Percentiles rank a stretch among this genome's conserved stretches.
These are phyloP conservation scores for Daldinia caldariorum DNA, from an alignment of 495 filamentous ascomycete species.

Conservation along the genomic window DNA sequence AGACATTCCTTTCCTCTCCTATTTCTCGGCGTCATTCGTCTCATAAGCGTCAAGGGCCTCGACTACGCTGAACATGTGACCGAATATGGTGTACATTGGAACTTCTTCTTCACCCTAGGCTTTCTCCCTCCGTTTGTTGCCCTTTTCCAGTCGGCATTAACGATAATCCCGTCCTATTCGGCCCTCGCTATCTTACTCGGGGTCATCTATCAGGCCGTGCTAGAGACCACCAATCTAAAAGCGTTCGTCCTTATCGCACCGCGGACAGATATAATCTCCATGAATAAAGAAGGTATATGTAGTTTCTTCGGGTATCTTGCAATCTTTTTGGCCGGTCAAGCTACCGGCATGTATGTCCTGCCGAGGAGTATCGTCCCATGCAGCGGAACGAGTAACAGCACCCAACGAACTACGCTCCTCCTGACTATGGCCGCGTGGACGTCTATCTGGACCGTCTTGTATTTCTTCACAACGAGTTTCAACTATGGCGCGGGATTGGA, in stretches of 20 bases:
- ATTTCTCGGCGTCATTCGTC: slow-evolving; percentile 78
- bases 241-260: slow-evolving; percentile 85
- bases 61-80: slow-evolving; percentile 98
- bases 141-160: slow-evolving; percentile 74
- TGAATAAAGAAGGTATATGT: slow-evolving; percentile 93
- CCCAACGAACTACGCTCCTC: slow-evolving; percentile 65
- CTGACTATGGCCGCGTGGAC: slow-evolving; percentile 68
- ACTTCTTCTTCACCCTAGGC: slow-evolving; percentile 98
- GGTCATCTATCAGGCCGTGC: slow-evolving; percentile 72
- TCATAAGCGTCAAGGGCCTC: slow-evolving; percentile 90
- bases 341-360: slow-evolving; percentile 79
- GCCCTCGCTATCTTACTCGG: slow-evolving; percentile 72
- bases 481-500: slow-evolving; percentile 73
- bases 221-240: slow-evolving; percentile 82
- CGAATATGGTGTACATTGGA: slow-evolving; percentile 99
- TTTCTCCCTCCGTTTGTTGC: slow-evolving; percentile 90
- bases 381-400: slow-evolving; percentile 45
- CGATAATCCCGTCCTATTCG: slow-evolving; percentile 75
- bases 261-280: slow-evolving; percentile 77
- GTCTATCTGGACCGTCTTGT: slow-evolving; percentile 72
- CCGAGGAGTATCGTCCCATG: slow-evolving; percentile 63
- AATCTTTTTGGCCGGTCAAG: slow-evolving; percentile 92
- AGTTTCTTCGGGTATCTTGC: slow-evolving; percentile 94
- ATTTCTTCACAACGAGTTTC: slow-evolving; percentile 71
- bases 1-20: slow-evolving; percentile 86